phyloP scores from a whole-genome alignment of 352 stramenopile genomes.

The Phytophthora crassamura region DNA sequence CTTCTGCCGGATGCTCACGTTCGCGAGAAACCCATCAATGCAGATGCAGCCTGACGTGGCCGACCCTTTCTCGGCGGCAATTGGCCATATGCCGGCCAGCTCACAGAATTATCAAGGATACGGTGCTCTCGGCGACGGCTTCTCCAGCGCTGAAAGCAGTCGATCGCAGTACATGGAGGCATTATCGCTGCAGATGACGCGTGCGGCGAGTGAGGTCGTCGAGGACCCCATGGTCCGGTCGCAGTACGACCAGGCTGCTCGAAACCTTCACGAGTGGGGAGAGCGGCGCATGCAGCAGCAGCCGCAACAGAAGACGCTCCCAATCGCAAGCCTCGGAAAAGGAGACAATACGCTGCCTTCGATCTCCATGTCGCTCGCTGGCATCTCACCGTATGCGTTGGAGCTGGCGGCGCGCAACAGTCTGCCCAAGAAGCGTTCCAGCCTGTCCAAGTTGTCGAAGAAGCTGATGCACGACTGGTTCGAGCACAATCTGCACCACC shows the following conservation, averaged over 20 bases:
- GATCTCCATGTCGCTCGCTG: slow-evolving; percentile 29
- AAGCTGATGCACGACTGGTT: slow-evolving; percentile 83
- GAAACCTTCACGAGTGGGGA: slow-evolving; percentile 44
- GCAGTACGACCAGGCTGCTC: slow-evolving; percentile 36
- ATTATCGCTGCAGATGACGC: slow-evolving; percentile 35
- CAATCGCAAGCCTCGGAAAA: slow-evolving; percentile 2
- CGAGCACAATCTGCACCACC: slow-evolving; percentile 84
- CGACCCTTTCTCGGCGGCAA: slow-evolving; percentile 32
- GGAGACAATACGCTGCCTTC: slow-evolving; percentile 6
- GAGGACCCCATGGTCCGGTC: slow-evolving; percentile 34
- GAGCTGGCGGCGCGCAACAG: slow-evolving; percentile 43
- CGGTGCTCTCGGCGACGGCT: slow-evolving; percentile 6
- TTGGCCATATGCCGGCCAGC: slow-evolving; percentile 40
- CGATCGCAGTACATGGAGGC: slow-evolving; percentile 33
- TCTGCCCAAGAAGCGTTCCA: slow-evolving; percentile 74
- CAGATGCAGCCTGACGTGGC: neutral
- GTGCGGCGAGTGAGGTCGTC: slow-evolving; percentile 20
- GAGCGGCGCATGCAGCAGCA: slow-evolving; percentile 38
- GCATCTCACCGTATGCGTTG: slow-evolving; percentile 42
- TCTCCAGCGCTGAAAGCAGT: slow-evolving; percentile 12
- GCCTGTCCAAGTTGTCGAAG: slow-evolving; percentile 79
- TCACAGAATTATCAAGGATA: slow-evolving; percentile 7
- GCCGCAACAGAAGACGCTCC: neutral
- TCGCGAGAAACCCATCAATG: slow-evolving; percentile 30
- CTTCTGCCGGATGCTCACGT: slow-evolving; percentile 35